Base-by-base conservation (phyloP, 2,329 filamentous ascomycete genomes). In the Xylariaceae sp. region DNA sequence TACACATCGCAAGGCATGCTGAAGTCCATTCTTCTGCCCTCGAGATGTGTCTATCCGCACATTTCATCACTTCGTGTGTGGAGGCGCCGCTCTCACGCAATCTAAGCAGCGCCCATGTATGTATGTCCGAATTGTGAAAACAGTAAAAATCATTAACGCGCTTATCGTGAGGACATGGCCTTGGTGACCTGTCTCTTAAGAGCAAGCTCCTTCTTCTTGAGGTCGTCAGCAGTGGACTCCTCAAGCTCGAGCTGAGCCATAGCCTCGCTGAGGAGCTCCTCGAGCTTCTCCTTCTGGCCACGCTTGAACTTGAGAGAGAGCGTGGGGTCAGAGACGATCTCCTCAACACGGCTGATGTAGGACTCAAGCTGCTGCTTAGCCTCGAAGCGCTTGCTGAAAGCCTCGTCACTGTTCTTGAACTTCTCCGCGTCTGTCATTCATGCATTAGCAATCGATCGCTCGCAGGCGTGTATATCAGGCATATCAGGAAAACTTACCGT, bases 181-280 rank as follows among this genome's bases (percentile, higher is more conserved):
- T 97, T 99, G 80, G 94, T 99, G 72, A 99, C 92, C 70, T 96
- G 86, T 74, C 94, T 86, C 91, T 97, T 99, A 67, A 99, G 86
- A 63, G 92, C 92, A 68, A 99, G 83, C 85, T 99, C 94, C 88
- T 97, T 96, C 91, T 97, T 97, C 90, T 96, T 97, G 71, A 99
- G 83, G 75, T 99, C 94, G 71, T 99, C 95, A 63, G 92, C 89
- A 64, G 81, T 80, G 59, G 90, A 90, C 70, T 99, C 95, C 78
- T 93, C 90, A 73, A 99, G 82, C 87, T 99, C 94, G 66, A 99
- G 89, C 80, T 95, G 89, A 66, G 86, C 90, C 94, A 99, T 97
- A 71, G 94, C 94, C 72, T 99, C 94, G 78, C 88, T 93, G 71
- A 99, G 90, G 69, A 92, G 90, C 74, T 89, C 88, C 87, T 99